A percentile compares a stretch with the other conserved stretches of the same genome.
These are phyloP conservation scores for Botrytis paeoniae DNA, from an alignment of 2,329 filamentous ascomycete genomes.

Conservation along the genomic window DNA sequence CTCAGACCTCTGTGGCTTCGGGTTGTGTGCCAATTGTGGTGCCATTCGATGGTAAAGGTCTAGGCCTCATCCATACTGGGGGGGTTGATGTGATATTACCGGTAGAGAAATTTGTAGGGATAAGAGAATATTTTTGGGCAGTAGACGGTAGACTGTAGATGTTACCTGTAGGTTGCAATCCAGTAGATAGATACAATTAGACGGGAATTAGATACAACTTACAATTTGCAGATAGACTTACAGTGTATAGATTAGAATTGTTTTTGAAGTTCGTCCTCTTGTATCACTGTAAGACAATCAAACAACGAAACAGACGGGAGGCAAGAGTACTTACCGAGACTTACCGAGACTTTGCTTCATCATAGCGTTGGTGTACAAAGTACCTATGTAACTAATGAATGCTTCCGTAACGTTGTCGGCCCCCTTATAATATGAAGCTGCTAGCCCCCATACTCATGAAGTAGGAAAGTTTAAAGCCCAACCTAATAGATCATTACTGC, in stretches of 20 bases:
- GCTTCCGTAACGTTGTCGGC: neutral
- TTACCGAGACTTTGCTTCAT: conserved; percentile 3
- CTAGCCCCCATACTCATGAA: neutral
- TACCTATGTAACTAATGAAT: neutral
- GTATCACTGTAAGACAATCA: neutral
- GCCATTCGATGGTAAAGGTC: neutral
- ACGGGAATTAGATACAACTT: neutral
- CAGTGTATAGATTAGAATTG: neutral
- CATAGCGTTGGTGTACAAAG: neutral
- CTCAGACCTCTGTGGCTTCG: conserved; percentile 7
- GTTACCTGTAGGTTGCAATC: neutral
- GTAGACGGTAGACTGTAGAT: neutral
- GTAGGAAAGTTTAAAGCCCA: neutral
- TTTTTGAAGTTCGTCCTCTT: neutral
- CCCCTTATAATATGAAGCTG: neutral
- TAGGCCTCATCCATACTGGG: neutral
- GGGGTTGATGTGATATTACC: neutral
- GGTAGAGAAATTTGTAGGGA: neutral
- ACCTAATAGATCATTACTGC: neutral
- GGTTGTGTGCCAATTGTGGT: neutral
- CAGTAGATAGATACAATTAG: neutral
- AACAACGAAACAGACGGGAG: neutral
- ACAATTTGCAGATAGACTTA: neutral
- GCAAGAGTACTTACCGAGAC: neutral
- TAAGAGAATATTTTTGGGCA: neutral